Conservation (phyloP, 306 rosid genomes). For the Argentina anserina region DNA sequence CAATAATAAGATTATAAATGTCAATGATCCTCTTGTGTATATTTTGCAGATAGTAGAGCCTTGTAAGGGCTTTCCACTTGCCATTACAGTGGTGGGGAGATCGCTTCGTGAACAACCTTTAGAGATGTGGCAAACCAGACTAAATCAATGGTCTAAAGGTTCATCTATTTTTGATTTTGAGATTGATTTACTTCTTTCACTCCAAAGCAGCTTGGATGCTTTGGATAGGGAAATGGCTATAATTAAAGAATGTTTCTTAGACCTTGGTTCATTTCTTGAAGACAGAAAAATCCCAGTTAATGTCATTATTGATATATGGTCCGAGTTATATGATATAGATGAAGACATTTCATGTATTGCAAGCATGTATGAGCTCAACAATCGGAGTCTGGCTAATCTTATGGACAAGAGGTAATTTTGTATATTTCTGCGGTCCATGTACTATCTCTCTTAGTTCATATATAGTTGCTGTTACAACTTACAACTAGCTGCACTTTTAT, state of each 20-base stretch:
- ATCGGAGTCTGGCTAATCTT: background rate
- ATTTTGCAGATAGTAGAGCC: background rate
- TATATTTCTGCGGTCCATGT: too few species aligned
- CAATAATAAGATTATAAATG: background rate
- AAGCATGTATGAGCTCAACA: background rate
- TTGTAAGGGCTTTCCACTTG: background rate
- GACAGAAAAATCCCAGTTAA: background rate
- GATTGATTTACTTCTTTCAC: background rate
- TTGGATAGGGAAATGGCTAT: background rate
- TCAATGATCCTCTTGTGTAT: background rate
- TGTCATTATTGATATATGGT: background rate
- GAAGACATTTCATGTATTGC: background rate
- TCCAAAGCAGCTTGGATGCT: background rate
- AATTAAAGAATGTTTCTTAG: background rate
- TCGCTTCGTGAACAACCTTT: background rate
- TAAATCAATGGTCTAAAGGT: background rate
- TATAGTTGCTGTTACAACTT: too few species aligned
- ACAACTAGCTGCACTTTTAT: background rate
- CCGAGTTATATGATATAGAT: background rate
- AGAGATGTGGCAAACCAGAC: background rate
- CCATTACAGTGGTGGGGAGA: background rate
- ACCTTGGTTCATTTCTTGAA: background rate
- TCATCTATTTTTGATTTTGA: background rate
- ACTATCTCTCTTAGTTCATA: too few species aligned
- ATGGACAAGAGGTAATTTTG: accelerated